These are phyloP conservation scores for Yarrowia porcina DNA, from an alignment of 805 yeast genomes.

Conservation along the genomic window DNA sequence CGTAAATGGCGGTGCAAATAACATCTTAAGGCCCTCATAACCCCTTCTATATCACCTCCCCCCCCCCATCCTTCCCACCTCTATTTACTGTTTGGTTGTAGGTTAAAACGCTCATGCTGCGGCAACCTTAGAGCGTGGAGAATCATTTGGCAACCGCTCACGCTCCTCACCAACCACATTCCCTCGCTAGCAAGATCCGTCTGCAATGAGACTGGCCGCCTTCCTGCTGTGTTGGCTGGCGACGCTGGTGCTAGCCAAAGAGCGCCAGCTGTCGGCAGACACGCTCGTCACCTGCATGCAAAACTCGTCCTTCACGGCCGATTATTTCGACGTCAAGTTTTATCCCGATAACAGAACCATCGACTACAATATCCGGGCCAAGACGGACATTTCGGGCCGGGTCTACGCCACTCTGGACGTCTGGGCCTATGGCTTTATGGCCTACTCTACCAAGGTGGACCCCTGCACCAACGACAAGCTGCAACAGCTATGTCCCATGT, in stretches of 20 bases:
- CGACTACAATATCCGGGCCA: constrained; percentile 64
- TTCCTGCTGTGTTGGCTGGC: constrained; percentile 22
- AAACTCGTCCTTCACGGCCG: constrained; percentile 80
- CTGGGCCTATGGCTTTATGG: constrained; percentile 80
- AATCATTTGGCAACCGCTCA: not conserved
- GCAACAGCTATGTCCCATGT: constrained; percentile 88
- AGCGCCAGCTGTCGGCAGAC: constrained; percentile 50
- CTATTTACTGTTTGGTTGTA: constrained; percentile 1
- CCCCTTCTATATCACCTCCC: too few species aligned
- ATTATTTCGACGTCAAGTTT: constrained; percentile 71
- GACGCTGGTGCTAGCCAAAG: constrained; percentile 14
- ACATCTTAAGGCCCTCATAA: too few species aligned
- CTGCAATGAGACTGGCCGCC: constrained; percentile 22
- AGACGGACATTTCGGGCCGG: constrained; percentile 63
- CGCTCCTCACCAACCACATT: constrained; percentile 2
- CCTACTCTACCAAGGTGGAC: constrained; percentile 56
- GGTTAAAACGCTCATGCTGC: constrained; percentile 23
- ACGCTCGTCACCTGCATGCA: constrained; percentile 91
- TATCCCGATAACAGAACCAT: constrained; percentile 67
- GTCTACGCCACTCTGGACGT: constrained; percentile 68
- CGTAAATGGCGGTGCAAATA: too few species aligned
- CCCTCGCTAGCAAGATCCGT: constrained; percentile 3
- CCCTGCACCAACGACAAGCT: constrained; percentile 54
- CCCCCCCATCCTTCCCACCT: not conserved
- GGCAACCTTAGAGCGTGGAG: not conserved